These are phyloP conservation scores for Pseudogymnoascus destructans DNA, from an alignment of 2,329 filamentous ascomycete genomes.

Conservation along the genomic window DNA sequence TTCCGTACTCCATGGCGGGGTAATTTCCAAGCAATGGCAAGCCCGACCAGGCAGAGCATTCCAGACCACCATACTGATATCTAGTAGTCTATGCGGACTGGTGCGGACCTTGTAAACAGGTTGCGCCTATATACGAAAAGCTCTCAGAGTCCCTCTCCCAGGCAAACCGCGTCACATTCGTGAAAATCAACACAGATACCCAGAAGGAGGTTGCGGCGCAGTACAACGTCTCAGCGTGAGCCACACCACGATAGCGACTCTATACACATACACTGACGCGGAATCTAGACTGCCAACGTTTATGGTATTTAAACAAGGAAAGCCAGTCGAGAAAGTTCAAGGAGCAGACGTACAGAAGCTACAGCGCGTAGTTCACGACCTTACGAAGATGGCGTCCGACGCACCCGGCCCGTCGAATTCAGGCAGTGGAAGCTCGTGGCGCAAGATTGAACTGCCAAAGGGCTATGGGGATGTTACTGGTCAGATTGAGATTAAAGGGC, in stretches of 20 bases:
- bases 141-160: constrained; percentile 59
- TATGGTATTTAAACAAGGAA: constrained; percentile 66
- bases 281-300: constrained; percentile 64
- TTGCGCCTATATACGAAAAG: constrained; percentile 71
- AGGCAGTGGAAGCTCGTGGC: constrained; percentile 46
- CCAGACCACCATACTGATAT: constrained; percentile 13
- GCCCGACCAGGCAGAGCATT: background rate
- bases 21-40: constrained; percentile 6
- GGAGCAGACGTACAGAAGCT: constrained; percentile 64
- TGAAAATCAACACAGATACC: constrained; percentile 72
- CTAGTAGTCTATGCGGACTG: constrained; percentile 70
- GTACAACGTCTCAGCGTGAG: constrained; percentile 58
- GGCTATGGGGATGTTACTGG: constrained; percentile 76
- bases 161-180: constrained; percentile 63
- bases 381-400: constrained; percentile 41
- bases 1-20: constrained; percentile 22
- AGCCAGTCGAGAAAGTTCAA: constrained; percentile 52
- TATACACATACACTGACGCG: background rate
- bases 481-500: constrained; percentile 62
- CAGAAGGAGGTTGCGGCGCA: constrained; percentile 60
- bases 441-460: constrained; percentile 60
- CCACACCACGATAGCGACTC: constrained; percentile 11
- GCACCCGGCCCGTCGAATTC: constrained; percentile 33
- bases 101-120: constrained; percentile 72
- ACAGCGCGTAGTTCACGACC: constrained; percentile 54